Evolutionary conservation across 163 green algal species (phyloP).

Genomic region (Trebouxiophyceae sp.): DNA sequence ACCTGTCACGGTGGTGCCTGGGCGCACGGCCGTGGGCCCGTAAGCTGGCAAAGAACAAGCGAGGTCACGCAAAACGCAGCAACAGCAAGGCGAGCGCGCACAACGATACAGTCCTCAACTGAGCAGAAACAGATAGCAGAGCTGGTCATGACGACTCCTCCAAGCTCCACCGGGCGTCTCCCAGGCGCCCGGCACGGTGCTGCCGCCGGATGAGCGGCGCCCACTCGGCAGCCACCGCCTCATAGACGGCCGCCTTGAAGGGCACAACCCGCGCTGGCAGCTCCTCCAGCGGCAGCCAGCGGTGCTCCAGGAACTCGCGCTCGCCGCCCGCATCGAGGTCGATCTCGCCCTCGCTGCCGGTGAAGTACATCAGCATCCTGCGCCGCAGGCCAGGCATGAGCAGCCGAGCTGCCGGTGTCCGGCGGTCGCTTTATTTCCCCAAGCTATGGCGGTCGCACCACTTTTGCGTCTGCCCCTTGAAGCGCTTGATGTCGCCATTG

Average conservation of each 20-base stretch:
- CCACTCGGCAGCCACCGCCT: neutral
- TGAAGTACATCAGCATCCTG: slow-evolving; percentile 48
- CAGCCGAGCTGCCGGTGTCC: neutral
- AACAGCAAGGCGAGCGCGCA: too few species aligned
- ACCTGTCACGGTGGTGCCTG: too few species aligned
- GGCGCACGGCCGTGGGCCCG: too few species aligned
- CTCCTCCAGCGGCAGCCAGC: neutral
- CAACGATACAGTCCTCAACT: too few species aligned
- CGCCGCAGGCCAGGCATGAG: neutral
- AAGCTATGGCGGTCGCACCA: slow-evolving; percentile 21
- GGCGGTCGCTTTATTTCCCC: neutral
- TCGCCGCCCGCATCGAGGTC: slow-evolving; percentile 28
- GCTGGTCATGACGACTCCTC: too few species aligned
- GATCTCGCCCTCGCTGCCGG: slow-evolving; percentile 34
- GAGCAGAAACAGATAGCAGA: too few species aligned
- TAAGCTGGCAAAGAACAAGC: too few species aligned
- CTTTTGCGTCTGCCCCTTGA: slow-evolving; percentile 46
- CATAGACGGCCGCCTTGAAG: neutral
- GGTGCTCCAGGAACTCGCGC: slow-evolving; percentile 33
- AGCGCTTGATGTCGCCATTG: slow-evolving; percentile 14
- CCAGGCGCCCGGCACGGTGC: neutral
- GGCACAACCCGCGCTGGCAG: neutral
- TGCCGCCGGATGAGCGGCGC: neutral
- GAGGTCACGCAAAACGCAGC: too few species aligned
- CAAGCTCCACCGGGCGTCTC: neutral